These are phyloP conservation scores for Cydonia oblonga DNA, from an alignment of 331 rosid genomes.

Conservation along the genomic window DNA sequence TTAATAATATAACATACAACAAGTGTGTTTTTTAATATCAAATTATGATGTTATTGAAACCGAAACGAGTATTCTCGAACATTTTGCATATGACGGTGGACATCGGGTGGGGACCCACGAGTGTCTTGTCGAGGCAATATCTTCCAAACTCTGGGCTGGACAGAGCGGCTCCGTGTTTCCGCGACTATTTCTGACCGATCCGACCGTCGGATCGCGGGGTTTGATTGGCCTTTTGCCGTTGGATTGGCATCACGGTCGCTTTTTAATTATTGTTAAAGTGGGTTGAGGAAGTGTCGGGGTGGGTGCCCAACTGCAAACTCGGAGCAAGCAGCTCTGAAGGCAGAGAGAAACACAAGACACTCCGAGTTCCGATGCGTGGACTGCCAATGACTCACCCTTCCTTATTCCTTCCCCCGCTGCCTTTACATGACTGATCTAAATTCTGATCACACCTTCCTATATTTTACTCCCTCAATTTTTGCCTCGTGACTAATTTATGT, in stretches of 20 bases:
- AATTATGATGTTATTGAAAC: too few relatives aligned
- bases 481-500: background rate
- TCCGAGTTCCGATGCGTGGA: background rate
- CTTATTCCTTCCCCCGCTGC: too few relatives aligned
- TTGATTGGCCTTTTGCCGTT: background rate
- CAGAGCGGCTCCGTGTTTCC: constrained; percentile 69
- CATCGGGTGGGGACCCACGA: constrained; percentile 1
- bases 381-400: background rate
- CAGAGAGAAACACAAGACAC: background rate
- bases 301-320: background rate
- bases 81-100: background rate
- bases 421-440: background rate
- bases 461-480: background rate
- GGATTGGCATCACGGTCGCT: background rate
- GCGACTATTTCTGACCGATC: constrained; percentile 11
- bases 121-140: constrained; percentile 3
- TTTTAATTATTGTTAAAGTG: background rate
- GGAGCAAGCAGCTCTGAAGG: background rate
- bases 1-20: too few relatives aligned
- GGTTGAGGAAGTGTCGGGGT: background rate
- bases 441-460: background rate
- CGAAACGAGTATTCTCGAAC: too few relatives aligned
- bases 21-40: too few relatives aligned
- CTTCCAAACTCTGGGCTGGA: constrained; percentile 53
- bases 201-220: constrained; percentile 2